Evolutionary conservation across 768 basidiomycete species (phyloP).

Genomic region (Naganishia kalamii): DNA sequence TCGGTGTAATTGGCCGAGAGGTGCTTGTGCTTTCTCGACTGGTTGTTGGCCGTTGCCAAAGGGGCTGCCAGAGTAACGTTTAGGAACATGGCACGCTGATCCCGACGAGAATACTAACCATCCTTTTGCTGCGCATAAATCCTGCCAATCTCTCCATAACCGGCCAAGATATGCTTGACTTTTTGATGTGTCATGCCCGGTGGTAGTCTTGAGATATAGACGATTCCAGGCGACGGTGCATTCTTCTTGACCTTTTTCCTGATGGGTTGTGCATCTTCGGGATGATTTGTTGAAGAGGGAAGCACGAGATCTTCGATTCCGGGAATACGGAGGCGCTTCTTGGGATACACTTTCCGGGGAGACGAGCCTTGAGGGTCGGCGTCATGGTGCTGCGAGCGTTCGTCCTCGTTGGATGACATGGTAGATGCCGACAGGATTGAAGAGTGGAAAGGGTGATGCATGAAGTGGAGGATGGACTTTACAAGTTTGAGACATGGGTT

Average conservation of each 20-base stretch:
- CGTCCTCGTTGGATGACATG: not conserved
- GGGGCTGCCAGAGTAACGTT: slow-evolving; percentile 4
- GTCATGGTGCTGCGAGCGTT: not conserved
- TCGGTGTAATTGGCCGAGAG: slow-evolving; percentile 85
- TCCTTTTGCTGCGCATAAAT: slow-evolving; percentile 84
- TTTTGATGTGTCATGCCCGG: slow-evolving; percentile 97
- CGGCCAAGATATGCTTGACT: slow-evolving; percentile 84
- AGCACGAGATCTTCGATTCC: slow-evolving; percentile 6
- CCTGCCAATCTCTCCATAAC: slow-evolving; percentile 80
- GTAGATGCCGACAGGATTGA: too few species aligned
- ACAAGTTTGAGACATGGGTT: too few species aligned
- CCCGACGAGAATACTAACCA: slow-evolving; percentile 53
- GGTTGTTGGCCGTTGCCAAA: slow-evolving; percentile 10
- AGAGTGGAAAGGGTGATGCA: not conserved
- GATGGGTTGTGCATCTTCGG: not conserved
- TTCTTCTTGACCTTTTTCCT: slow-evolving; percentile 26
- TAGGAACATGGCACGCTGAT: not conserved
- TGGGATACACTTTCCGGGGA: not conserved
- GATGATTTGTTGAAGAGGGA: not conserved
- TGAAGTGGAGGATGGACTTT: too few species aligned
- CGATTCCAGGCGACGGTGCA: slow-evolving; percentile 57
- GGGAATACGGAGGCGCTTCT: slow-evolving; percentile 7
- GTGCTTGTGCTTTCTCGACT: slow-evolving; percentile 64
- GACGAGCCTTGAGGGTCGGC: not conserved
- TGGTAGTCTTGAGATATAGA: slow-evolving; percentile 93